A percentile compares a stretch with the other conserved stretches of the same genome.
Evolutionary conservation across 75 land plant genomes (phyloP).

Genomic region (Picea sitchensis): DNA sequence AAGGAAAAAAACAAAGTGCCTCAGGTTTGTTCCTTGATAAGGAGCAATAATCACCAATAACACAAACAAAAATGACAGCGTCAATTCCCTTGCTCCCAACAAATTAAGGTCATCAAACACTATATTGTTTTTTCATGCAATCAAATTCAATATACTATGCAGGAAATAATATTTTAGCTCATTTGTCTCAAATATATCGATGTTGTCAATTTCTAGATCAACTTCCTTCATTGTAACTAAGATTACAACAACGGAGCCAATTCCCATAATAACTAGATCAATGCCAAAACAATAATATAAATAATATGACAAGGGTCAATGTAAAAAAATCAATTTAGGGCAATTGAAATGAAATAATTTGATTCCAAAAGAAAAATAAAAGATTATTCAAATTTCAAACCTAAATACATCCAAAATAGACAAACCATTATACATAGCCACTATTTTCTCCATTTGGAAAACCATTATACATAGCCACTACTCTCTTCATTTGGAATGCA

Average conservation of each 20-base stretch:
- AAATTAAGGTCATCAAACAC: neutral
- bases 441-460: neutral
- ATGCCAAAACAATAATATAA: constrained; percentile 80
- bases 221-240: constrained; percentile 77
- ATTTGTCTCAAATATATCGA: constrained; percentile 89
- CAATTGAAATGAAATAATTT: too few relatives aligned
- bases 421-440: too few relatives aligned
- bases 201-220: constrained; percentile 69
- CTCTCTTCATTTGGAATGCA: constrained; percentile 83
- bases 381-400: constrained; percentile 17
- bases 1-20: constrained; percentile 19
- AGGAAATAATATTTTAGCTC: constrained; percentile 38
- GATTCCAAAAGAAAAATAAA: too few relatives aligned
- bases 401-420: constrained; percentile 91
- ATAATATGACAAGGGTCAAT: constrained; percentile 33
- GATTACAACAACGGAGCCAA: constrained; percentile 92
- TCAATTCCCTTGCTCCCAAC: constrained; percentile 49
- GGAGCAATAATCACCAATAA: constrained; percentile 64
- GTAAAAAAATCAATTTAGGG: too few relatives aligned
- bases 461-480: constrained; percentile 59
- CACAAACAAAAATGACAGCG: constrained; percentile 49
- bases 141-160: neutral
- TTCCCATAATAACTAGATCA: constrained; percentile 87
- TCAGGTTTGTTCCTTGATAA: constrained; percentile 41
- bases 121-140: neutral